Conservation (phyloP, 2,329 filamentous ascomycete genomes). For the Talaromyces sp. region DNA sequence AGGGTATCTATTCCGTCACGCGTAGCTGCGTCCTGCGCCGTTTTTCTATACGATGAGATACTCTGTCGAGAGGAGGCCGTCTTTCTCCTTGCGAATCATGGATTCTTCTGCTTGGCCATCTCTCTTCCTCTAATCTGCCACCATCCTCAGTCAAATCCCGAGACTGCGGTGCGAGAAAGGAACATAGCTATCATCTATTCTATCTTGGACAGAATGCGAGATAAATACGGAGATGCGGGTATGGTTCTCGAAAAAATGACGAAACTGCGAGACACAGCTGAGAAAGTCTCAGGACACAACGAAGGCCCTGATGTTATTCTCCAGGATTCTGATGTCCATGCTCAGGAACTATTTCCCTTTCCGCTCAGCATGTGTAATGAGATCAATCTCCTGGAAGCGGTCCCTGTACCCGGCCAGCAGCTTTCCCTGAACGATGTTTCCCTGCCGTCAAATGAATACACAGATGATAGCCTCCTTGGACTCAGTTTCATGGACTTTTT, state of each 20-base stretch:
- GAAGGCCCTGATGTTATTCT: not conserved
- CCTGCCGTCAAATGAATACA: not conserved
- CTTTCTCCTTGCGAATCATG: slow-evolving; percentile 11
- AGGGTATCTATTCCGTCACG: slow-evolving; percentile 5
- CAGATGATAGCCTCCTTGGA: not conserved
- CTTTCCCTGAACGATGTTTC: not conserved
- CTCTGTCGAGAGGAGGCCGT: slow-evolving; percentile 4
- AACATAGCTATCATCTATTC: slow-evolving; percentile 9
- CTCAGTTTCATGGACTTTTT: slow-evolving; percentile 11
- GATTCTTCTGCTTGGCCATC: slow-evolving; percentile 9
- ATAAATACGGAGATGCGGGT: slow-evolving; percentile 9
- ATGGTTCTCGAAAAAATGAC: slow-evolving; percentile 12
- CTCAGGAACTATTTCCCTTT: slow-evolving; percentile 5
- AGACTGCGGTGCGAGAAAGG: not conserved
- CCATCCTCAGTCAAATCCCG: not conserved
- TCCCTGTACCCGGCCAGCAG: not conserved
- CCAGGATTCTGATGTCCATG: not conserved
- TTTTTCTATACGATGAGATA: slow-evolving; percentile 14
- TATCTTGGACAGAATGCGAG: slow-evolving; percentile 10
- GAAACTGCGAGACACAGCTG: not conserved
- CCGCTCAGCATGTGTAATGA: not conserved
- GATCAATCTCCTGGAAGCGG: not conserved
- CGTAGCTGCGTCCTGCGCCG: slow-evolving; percentile 9
- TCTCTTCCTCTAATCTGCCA: slow-evolving; percentile 10
- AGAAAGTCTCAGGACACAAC: not conserved